A percentile compares a stretch with the other conserved stretches of the same genome.
Evolutionary conservation across 371 early-diverging fungal species (phyloP).

Genomic region (Coemansia sp.): DNA sequence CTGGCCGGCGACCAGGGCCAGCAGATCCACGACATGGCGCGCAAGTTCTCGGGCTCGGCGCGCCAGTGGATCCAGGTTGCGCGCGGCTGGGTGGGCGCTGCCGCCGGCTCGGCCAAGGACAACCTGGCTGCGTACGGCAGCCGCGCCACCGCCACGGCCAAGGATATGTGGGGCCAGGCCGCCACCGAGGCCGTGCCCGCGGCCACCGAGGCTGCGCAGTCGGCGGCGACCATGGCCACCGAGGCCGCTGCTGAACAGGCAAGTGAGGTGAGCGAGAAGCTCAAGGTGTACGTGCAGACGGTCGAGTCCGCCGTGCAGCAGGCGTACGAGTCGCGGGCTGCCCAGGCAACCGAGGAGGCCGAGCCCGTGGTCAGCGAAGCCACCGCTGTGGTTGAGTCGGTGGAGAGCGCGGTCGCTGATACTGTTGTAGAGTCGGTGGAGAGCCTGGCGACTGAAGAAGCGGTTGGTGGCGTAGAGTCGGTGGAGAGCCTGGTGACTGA

Average conservation of each 20-base stretch:
- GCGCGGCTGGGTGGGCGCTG: constrained; percentile 36
- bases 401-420: constrained; percentile 2
- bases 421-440: background rate
- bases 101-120: constrained; percentile 25
- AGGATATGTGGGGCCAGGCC: constrained; percentile 16
- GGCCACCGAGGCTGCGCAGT: background rate
- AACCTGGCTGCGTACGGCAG: constrained; percentile 18
- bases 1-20: background rate
- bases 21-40: constrained; percentile 25
- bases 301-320: background rate
- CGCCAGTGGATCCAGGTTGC: constrained; percentile 48
- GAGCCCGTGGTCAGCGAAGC: constrained; percentile 1
- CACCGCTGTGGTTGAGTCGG: background rate
- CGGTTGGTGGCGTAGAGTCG: background rate
- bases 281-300: constrained; percentile 3
- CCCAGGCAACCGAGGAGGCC: background rate
- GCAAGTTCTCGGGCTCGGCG: constrained; percentile 35
- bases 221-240: background rate
- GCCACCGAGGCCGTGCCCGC: background rate
- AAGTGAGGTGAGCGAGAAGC: background rate
- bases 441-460: background rate
- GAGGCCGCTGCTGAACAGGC: constrained; percentile 2
- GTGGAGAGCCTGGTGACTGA: background rate
- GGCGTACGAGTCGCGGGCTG: background rate
- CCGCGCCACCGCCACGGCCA: constrained; percentile 20